phyloP scores from a whole-genome alignment of 371 early-diverging fungal genomes.

The Mucor sp. region DNA sequence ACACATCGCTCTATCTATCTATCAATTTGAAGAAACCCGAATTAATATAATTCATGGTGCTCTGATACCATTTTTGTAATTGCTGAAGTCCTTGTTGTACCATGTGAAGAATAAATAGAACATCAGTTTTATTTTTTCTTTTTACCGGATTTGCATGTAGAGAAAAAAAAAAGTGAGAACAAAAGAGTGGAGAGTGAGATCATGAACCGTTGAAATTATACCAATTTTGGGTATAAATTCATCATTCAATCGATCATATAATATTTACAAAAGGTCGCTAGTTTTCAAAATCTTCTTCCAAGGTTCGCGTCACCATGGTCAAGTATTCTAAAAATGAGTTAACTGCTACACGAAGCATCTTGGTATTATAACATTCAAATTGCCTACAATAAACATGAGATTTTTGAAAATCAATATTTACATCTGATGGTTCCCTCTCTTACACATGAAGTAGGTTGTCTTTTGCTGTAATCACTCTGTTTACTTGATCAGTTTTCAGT shows the following conservation, averaged over 20 bases:
- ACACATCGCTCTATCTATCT: background rate
- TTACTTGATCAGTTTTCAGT: constrained; percentile 47
- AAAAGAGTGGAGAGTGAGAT: background rate
- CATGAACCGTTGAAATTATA: background rate
- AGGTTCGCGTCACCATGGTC: constrained; percentile 52
- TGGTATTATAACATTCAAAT: constrained; percentile 46
- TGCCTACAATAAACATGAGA: constrained; percentile 31
- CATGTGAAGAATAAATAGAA: background rate
- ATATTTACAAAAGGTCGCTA: background rate
- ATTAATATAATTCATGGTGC: background rate
- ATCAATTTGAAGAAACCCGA: background rate
- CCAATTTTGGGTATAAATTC: background rate
- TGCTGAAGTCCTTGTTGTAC: background rate
- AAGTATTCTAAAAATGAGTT: constrained; percentile 55
- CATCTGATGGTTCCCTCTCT: constrained; percentile 25
- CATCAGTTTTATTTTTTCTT: background rate
- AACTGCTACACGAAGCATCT: constrained; percentile 52
- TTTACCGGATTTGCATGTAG: background rate
- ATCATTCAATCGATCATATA: background rate
- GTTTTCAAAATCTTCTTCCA: constrained; percentile 27
- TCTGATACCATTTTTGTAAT: background rate
- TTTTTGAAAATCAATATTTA: constrained; percentile 37
- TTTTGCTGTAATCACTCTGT: constrained; percentile 28
- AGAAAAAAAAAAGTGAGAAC: background rate
- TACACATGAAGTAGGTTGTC: constrained; percentile 33